phyloP scores from a whole-genome alignment of 179 eudicot species.

The Corrigiola litoralis region DNA sequence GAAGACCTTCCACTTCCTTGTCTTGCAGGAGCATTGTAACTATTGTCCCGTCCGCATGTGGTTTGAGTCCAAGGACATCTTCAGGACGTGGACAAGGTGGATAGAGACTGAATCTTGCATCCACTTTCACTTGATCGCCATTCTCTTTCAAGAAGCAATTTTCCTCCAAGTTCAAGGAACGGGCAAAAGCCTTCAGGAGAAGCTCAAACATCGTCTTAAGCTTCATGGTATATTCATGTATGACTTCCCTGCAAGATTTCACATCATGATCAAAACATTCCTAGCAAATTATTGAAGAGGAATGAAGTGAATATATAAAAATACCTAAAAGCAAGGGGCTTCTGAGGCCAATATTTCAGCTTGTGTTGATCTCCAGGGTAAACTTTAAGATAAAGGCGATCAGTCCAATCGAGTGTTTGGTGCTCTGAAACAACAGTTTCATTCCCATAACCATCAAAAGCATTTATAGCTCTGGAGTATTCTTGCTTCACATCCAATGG shows the following conservation, averaged over 20 bases:
- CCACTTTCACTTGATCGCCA: no score
- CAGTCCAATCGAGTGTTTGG: no score
- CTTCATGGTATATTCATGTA: constrained; percentile 6
- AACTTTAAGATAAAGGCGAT: no score
- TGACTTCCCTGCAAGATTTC: background rate
- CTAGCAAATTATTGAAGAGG: background rate
- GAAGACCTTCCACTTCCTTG: constrained; percentile 18
- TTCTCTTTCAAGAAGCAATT: background rate
- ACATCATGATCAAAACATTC: no score
- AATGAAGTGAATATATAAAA: background rate
- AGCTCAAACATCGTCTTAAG: background rate
- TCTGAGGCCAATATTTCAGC: no score
- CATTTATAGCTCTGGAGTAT: no score
- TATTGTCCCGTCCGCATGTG: constrained; percentile 12
- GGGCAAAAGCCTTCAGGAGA: constrained; percentile 6
- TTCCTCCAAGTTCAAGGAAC: constrained; percentile 8
- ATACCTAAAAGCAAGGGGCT: no score
- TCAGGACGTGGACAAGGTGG: constrained; percentile 17
- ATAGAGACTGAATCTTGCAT: constrained; percentile 17
- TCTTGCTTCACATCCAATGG: constrained; percentile 29
- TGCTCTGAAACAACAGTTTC: no score
- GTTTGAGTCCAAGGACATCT: constrained; percentile 5
- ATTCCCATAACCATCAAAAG: no score
- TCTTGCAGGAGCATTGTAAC: constrained; percentile 20
- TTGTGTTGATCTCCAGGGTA: no score